Evolutionary conservation across 352 stramenopile species (phyloP).

Genomic region (Stramenopiles sp.): DNA sequence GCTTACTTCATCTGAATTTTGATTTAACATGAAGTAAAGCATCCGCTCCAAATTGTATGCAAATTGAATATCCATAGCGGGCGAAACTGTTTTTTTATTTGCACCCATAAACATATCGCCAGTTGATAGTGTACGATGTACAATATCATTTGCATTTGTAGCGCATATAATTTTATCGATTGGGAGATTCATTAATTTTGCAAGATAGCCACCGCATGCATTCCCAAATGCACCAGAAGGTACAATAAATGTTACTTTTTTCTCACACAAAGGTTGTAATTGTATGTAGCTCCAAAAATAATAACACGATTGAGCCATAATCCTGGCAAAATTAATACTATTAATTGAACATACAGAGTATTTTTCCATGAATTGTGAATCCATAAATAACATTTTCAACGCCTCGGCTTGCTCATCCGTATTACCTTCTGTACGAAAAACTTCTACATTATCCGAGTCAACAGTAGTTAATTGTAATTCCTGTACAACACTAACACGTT

Average conservation of each 20-base stretch:
- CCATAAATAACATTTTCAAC: conserved; percentile 7
- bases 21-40: too few relatives aligned
- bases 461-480: conserved; percentile 14
- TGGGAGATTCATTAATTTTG: conserved; percentile 14
- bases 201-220: conserved; percentile 11
- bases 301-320: conserved; percentile 16
- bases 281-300: conserved; percentile 16
- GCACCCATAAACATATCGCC: conserved; percentile 10
- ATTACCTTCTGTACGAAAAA: conserved; percentile 12
- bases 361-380: background rate
- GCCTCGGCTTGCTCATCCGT: conserved; percentile 15
- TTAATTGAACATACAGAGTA: conserved; percentile 14
- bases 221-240: conserved; percentile 14
- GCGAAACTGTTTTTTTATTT: conserved; percentile 10
- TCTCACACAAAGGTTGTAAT: background rate
- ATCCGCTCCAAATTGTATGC: conserved; percentile 15
- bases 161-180: conserved; percentile 5
- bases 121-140: conserved; percentile 10
- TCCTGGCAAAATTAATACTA: conserved; percentile 15
- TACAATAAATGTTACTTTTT: conserved; percentile 10
- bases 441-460: background rate
- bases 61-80: conserved; percentile 14
- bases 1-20: too few relatives aligned
- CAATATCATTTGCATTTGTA: conserved; percentile 11
- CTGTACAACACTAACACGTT: conserved; percentile 13